phyloP scores from a whole-genome alignment of 1,284 basidiomycete genomes.

The Prillingera fragicola region DNA sequence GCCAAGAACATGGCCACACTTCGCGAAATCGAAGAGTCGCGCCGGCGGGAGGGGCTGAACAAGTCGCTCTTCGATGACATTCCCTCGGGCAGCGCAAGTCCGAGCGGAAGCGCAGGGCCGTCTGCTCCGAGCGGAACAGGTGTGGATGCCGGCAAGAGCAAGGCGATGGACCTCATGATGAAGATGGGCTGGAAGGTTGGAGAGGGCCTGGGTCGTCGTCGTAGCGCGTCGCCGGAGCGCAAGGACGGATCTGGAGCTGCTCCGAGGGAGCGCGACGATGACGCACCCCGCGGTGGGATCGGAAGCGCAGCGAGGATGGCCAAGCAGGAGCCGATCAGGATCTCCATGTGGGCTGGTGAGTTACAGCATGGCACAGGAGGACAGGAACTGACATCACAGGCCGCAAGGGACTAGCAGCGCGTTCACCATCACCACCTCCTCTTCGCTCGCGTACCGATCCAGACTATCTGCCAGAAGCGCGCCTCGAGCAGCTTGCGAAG shows the following conservation, averaged over 20 bases:
- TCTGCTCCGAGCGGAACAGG: neutral
- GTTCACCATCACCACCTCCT: constrained; percentile 38
- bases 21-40: constrained; percentile 29
- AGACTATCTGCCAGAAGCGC: constrained; percentile 26
- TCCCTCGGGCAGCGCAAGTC: constrained; percentile 1
- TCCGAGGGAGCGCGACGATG: constrained; percentile 19
- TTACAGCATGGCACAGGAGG: neutral
- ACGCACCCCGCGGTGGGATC: constrained; percentile 16
- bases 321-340: constrained; percentile 36
- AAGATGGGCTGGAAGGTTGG: constrained; percentile 50
- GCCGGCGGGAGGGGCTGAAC: constrained; percentile 34
- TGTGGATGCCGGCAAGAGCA: constrained; percentile 21
- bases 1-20: constrained; percentile 27
- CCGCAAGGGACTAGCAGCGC: constrained; percentile 34
- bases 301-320: constrained; percentile 14
- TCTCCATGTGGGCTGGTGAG: constrained; percentile 43
- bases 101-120: neutral
- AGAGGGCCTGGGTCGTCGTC: constrained; percentile 37
- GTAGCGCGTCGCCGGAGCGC: constrained; percentile 18
- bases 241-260: constrained; percentile 5
- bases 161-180: constrained; percentile 46
- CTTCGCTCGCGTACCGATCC: constrained; percentile 21
- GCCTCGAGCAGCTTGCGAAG: constrained; percentile 25
- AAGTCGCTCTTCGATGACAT: constrained; percentile 32
- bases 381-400: constrained; percentile 10